Conservation (phyloP, 192 early-diverging fungal species). For the Lunasporangiospora selenospora region DNA sequence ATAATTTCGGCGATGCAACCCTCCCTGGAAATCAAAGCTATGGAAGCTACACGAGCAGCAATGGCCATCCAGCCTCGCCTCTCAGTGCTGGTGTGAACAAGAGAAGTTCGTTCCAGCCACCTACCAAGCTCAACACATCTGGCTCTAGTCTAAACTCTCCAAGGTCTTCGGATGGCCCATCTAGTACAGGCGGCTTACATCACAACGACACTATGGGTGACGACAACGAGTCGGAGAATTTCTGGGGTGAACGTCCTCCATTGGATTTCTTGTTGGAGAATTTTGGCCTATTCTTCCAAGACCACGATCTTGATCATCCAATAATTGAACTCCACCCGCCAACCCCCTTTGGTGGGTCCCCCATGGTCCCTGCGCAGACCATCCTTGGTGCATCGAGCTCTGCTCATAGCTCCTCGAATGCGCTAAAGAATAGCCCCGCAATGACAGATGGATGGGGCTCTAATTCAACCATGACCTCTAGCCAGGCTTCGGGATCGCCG, state of each 20-base stretch:
- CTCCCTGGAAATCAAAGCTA: conserved; percentile 14
- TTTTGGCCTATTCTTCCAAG: conserved; percentile 75
- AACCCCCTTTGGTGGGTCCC: conserved; percentile 19
- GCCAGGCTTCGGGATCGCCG: conserved; percentile 13
- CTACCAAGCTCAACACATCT: conserved; percentile 27
- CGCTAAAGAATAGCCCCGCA: conserved; percentile 29
- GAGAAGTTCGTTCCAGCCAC: conserved; percentile 31
- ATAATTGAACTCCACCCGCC: conserved; percentile 58
- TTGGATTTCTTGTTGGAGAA: conserved; percentile 71
- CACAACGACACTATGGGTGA: conserved; percentile 9
- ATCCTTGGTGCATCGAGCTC: conserved; percentile 24
- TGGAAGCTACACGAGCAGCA: conserved; percentile 16
- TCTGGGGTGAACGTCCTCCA: conserved; percentile 67
- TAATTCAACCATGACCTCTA: conserved; percentile 32
- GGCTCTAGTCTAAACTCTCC: conserved; percentile 38
- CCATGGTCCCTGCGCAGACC: conserved; percentile 33
- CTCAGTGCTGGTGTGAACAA: conserved; percentile 38
- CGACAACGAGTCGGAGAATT: conserved; percentile 43
- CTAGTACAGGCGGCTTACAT: conserved; percentile 9
- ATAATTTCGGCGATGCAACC: conserved; percentile 31
- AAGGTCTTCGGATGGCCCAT: conserved; percentile 19
- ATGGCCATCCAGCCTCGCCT: conserved; percentile 35
- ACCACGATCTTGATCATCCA: conserved; percentile 77
- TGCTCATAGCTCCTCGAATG: conserved; percentile 10
- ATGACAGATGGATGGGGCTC: conserved; percentile 47